These are phyloP conservation scores for Fusarium tuaranense DNA, from an alignment of 2,329 filamentous ascomycete genomes.

Conservation along the genomic window DNA sequence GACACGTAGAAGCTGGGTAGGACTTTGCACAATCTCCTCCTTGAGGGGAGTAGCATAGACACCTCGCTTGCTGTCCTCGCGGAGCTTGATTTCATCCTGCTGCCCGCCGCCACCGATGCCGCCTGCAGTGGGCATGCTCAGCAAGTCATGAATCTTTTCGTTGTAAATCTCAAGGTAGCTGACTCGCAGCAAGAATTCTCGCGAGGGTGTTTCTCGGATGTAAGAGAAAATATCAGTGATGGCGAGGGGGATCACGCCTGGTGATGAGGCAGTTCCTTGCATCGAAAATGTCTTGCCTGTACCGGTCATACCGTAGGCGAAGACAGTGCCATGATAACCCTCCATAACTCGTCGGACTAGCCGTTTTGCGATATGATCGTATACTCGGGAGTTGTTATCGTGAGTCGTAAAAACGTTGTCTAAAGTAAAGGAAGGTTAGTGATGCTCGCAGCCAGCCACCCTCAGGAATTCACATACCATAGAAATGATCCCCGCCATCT, in stretches of 20 bases:
- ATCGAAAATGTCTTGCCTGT: conserved; percentile 99
- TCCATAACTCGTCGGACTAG: conserved; percentile 98
- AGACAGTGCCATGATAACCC: conserved; percentile 97
- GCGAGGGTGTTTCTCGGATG: conserved; percentile 93
- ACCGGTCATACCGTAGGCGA: conserved; percentile 98
- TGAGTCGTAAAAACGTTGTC: conserved; percentile 97
- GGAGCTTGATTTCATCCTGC: conserved; percentile 95
- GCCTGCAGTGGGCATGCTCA: conserved; percentile 77
- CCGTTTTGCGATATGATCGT: conserved; percentile 93
- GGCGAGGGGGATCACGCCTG: conserved; percentile 94
- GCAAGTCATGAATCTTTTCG: conserved; percentile 93
- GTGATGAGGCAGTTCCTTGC: conserved; percentile 96
- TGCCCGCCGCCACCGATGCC: conserved; percentile 64
- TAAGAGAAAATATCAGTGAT: conserved; percentile 99
- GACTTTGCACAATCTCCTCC: conserved; percentile 98
- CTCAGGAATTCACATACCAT: conserved; percentile 71
- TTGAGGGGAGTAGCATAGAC: conserved; percentile 97
- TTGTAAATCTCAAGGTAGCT: conserved; percentile 99
- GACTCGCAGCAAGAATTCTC: conserved; percentile 93
- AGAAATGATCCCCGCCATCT: conserved; percentile 92
- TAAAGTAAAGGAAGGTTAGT: conserved; percentile 59
- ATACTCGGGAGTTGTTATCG: conserved; percentile 94
- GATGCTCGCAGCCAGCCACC: background rate
- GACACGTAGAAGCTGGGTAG: conserved; percentile 92
- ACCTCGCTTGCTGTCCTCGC: conserved; percentile 95